Percentiles rank a stretch among this genome's conserved stretches.
phyloP scores from a whole-genome alignment of 805 yeast genomes.

The Yarrowia deformans region DNA sequence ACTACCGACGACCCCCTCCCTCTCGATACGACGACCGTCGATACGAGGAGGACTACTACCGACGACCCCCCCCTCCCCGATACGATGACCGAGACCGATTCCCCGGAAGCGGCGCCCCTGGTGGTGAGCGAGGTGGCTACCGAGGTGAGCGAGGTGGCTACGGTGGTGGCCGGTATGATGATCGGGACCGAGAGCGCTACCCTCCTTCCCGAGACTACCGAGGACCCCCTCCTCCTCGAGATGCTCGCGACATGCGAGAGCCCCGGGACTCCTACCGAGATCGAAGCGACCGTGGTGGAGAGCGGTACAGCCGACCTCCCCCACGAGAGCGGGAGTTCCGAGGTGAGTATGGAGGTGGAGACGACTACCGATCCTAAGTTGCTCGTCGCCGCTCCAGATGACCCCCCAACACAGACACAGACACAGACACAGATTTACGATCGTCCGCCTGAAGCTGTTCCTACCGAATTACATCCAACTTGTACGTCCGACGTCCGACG shows the following conservation, averaged over 20 bases:
- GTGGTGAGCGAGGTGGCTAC: slow-evolving; percentile 36
- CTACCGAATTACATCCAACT: slow-evolving; percentile 2
- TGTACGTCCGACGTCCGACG: slow-evolving; percentile 7
- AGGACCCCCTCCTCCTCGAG: slow-evolving; percentile 40
- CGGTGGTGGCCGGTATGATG: slow-evolving; percentile 41
- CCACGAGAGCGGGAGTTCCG: slow-evolving; percentile 38
- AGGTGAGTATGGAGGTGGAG: slow-evolving; percentile 41
- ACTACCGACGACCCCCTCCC: slow-evolving; percentile 42
- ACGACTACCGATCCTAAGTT: slow-evolving; percentile 41
- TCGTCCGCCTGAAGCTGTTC: slow-evolving; percentile 17
- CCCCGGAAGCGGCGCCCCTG: slow-evolving; percentile 38
- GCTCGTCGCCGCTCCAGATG: neutral
- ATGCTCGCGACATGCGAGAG: slow-evolving; percentile 38
- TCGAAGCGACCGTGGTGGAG: slow-evolving; percentile 27
- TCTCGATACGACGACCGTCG: slow-evolving; percentile 43
- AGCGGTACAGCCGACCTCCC: slow-evolving; percentile 37
- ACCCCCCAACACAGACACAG: slow-evolving; percentile 23
- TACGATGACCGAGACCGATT: slow-evolving; percentile 43
- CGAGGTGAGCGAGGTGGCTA: slow-evolving; percentile 34
- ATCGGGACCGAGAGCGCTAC: slow-evolving; percentile 42
- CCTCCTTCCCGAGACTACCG: slow-evolving; percentile 41
- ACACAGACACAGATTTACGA: slow-evolving; percentile 11
- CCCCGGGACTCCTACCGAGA: slow-evolving; percentile 40
- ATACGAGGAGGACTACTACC: slow-evolving; percentile 45
- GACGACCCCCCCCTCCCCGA: slow-evolving; percentile 43